These are phyloP conservation scores for Candida neerlandica DNA, from an alignment of 1,139 yeast genomes.

Conservation along the genomic window DNA sequence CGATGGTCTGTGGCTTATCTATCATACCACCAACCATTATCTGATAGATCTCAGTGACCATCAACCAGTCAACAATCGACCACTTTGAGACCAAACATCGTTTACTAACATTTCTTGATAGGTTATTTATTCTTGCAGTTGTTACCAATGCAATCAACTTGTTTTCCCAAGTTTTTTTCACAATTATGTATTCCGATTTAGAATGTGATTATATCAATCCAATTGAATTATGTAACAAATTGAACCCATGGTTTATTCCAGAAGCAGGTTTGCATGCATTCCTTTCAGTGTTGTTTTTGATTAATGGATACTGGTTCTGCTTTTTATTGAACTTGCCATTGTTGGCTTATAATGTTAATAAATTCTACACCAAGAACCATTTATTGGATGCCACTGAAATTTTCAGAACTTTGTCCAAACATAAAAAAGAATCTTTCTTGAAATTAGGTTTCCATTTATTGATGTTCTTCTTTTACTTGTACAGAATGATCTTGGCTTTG, in stretches of 20 bases:
- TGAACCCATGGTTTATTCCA: constrained; percentile 87
- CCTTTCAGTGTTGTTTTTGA: constrained; percentile 67
- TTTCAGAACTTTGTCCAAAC: constrained; percentile 89
- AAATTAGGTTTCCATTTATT: constrained; percentile 90
- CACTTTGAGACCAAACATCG: no score
- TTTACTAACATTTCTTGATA: constrained; percentile 13
- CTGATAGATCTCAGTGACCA: no score
- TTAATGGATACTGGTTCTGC: constrained; percentile 93
- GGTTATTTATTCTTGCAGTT: constrained; percentile 85
- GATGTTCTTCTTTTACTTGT: constrained; percentile 93
- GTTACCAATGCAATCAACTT: constrained; percentile 82
- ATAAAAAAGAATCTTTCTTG: constrained; percentile 88
- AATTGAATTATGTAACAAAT: constrained; percentile 90
- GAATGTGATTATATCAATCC: constrained; percentile 97
- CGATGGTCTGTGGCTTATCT: no score
- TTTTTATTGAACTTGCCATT: constrained; percentile 86
- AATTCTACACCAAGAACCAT: constrained; percentile 75
- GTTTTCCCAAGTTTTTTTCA: constrained; percentile 89
- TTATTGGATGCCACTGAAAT: constrained; percentile 97
- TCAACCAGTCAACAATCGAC: no score
- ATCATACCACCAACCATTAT: no score
- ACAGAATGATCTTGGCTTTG: constrained; percentile 95
- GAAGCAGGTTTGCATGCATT: constrained; percentile 86
- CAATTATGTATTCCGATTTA: constrained; percentile 89
- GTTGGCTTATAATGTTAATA: constrained; percentile 78